Base-by-base conservation (phyloP, 768 basidiomycete genomes). In the Plicaturopsis crispa region DNA sequence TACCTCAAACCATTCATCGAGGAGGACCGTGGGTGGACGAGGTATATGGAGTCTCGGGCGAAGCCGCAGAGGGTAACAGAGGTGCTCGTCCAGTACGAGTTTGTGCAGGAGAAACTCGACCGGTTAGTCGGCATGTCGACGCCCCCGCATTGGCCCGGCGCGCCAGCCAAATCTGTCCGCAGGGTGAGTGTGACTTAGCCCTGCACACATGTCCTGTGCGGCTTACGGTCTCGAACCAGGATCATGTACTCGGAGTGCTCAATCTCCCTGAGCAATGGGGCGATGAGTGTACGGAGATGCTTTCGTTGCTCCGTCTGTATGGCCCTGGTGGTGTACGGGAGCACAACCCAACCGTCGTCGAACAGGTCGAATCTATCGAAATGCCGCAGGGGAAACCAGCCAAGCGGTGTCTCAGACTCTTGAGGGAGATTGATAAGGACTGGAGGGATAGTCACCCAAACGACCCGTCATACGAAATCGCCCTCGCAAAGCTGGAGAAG, bases 201-300 rank as follows among this genome's bases (percentile, higher is more conserved):
- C 28, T 39, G 41, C 11, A 12, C 5, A 16, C 35, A 28, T 35
- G 16, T 35, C n/a, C 17, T 31, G 61, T 57, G 30, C 24, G 11
- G 20, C 23, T n/a, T n/a, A n/a, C n/a, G n/a, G 19, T 44, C 24
- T 39, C 5, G 4, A 24, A 16, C 44, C 37, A 80, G 77, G 54
- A 45, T 24, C 79, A 84, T 41, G 66, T 85, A 19, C 57, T 71
- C 50, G 57, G 53, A 26, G 75, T 74, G 6, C 59, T 85, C 35
- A 59, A 61, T 14, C 50, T 80, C 12, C 60, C 67, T 22, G 49
- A 57, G 4, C 51, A 54, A 18, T 78, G 69, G 62, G 64, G 67
- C 2, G 50, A 63, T 7, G 64, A 66, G 20, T 77, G 75, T 51
- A 55, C 57, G 12, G 77, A 76, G 46, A 74, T 70, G 5, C 54